Evolutionary conservation across 2,329 filamentous ascomycete species (phyloP).

Genomic region (Zasmidium angulare): DNA sequence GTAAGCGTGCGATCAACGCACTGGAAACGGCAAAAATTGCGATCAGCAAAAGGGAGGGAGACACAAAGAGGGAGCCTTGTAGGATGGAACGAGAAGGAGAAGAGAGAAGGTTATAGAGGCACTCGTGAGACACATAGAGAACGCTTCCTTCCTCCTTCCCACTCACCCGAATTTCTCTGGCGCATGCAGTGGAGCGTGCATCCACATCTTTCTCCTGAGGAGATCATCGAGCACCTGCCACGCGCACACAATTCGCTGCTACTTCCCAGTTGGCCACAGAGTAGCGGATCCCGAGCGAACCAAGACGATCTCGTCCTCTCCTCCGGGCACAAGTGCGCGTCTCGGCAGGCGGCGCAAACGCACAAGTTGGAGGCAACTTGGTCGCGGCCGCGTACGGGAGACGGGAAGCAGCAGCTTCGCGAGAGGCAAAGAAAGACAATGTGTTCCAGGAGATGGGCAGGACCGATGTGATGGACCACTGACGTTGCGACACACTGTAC

Average conservation of each 20-base stretch:
- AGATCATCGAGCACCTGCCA: not conserved
- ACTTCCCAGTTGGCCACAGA: not conserved
- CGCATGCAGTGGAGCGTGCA: not conserved
- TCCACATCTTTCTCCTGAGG: not conserved
- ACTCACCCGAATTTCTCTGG: too few species aligned
- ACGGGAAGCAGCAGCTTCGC: not conserved
- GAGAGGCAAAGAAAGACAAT: too few species aligned
- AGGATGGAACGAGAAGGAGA: not conserved
- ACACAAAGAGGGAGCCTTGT: conserved; percentile 1
- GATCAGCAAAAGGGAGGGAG: not conserved
- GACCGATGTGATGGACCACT: not conserved
- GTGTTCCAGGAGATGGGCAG: conserved; percentile 1
- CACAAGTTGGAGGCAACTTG: not conserved
- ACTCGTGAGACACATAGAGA: too few species aligned
- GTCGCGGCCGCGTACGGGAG: not conserved
- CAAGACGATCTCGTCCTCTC: not conserved
- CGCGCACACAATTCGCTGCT: not conserved
- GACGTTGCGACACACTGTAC: not conserved
- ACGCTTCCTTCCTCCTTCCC: too few species aligned
- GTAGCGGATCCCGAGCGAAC: not conserved
- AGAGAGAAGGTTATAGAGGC: not conserved
- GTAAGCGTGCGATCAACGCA: conserved; percentile 10
- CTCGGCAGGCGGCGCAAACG: not conserved
- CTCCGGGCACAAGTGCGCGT: not conserved
- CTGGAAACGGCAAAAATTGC: not conserved